These are phyloP conservation scores for Saccharomycopsis phalli DNA, from an alignment of 1,139 yeast genomes.

Conservation along the genomic window DNA sequence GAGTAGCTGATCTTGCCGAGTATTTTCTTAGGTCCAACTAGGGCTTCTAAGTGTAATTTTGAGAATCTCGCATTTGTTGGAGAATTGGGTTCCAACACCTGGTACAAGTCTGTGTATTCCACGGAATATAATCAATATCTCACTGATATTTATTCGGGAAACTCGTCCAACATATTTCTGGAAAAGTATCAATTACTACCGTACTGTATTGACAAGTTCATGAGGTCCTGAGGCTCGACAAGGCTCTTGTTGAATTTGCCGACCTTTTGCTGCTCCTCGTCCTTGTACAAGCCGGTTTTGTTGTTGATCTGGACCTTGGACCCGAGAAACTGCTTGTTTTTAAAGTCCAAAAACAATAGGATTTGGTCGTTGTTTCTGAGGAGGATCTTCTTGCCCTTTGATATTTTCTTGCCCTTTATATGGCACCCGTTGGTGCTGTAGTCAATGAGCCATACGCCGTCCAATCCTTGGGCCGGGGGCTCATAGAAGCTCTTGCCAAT, in stretches of 20 bases:
- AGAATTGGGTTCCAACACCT: too few relatives aligned
- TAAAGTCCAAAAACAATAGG: slow-evolving; percentile 54
- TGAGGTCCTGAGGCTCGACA: slow-evolving; percentile 18
- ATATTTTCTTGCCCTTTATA: slow-evolving; percentile 51
- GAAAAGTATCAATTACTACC: too few relatives aligned
- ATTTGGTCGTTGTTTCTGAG: slow-evolving; percentile 57
- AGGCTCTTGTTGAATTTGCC: slow-evolving; percentile 3
- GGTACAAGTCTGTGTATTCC: too few relatives aligned
- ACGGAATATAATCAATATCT: too few relatives aligned
- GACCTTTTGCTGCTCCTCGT: slow-evolving; percentile 20
- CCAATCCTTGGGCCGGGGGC: slow-evolving; percentile 58
- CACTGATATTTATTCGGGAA: too few relatives aligned
- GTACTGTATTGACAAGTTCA: too few relatives aligned
- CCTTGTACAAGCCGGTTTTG: slow-evolving; percentile 47
- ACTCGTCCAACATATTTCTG: too few relatives aligned
- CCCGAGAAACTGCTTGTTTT: slow-evolving; percentile 41
- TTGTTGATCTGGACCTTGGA: slow-evolving; percentile 46
- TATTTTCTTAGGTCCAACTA: too few relatives aligned
- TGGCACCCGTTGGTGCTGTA: slow-evolving; percentile 73
- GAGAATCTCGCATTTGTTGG: too few relatives aligned
- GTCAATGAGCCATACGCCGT: slow-evolving; percentile 77
- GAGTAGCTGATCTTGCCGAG: too few relatives aligned
- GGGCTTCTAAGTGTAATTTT: too few relatives aligned
- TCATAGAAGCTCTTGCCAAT: slow-evolving; percentile 43
- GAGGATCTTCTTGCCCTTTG: slow-evolving; percentile 53